phyloP scores from a whole-genome alignment of 2,329 filamentous ascomycete species.

The Penicillium verrucosum region DNA sequence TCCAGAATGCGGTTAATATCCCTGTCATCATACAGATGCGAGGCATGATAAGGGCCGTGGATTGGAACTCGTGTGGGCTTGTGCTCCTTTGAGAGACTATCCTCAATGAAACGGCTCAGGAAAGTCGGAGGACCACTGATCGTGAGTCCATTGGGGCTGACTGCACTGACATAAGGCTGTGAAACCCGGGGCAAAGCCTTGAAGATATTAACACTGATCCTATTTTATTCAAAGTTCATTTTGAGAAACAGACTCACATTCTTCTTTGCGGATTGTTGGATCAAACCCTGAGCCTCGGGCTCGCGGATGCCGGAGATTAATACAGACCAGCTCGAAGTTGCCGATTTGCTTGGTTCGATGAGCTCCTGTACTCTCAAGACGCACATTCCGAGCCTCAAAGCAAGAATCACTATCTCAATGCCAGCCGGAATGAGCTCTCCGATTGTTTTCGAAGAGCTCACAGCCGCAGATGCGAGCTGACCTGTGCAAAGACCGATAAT shows the following conservation, averaged over 20 bases:
- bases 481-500: conserved; percentile 46
- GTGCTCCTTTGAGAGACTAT: conserved; percentile 47
- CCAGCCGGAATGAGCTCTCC: conserved; percentile 43
- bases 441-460: conserved; percentile 40
- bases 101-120: conserved; percentile 52
- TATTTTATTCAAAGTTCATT: background rate
- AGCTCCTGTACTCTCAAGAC: conserved; percentile 38
- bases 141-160: conserved; percentile 58
- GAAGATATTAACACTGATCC: background rate
- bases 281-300: conserved; percentile 26
- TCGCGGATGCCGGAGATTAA: conserved; percentile 40
- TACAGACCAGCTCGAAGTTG: conserved; percentile 41
- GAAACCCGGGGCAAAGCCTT: conserved; percentile 49
- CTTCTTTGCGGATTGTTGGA: conserved; percentile 22
- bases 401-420: conserved; percentile 42
- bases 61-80: conserved; percentile 55
- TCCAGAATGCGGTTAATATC: conserved; percentile 53
- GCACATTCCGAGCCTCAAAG: conserved; percentile 45
- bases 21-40: conserved; percentile 51
- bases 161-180: conserved; percentile 57
- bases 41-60: conserved; percentile 58
- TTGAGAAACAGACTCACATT: conserved; percentile 23
- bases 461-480: conserved; percentile 40
- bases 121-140: conserved; percentile 58
- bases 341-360: conserved; percentile 30